Evolutionary conservation across 2,329 filamentous ascomycete species (phyloP), one percentile per base, ranked within the genome.

Genomic region (Phaeosphaeria sp.): DNA sequence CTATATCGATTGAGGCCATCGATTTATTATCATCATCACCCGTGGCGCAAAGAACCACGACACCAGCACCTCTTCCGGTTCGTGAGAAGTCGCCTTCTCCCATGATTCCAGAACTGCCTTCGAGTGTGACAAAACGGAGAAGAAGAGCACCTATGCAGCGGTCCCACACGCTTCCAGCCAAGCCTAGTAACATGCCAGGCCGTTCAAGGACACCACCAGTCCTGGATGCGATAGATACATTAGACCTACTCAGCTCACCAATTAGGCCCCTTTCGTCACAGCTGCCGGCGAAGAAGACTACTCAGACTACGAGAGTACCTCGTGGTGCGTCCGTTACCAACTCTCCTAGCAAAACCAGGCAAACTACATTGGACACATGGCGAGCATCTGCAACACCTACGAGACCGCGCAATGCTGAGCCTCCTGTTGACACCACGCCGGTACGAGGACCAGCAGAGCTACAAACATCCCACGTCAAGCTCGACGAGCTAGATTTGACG

Each of bases 321-420:
- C 65, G 58, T 6, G 62, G 57, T 18, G 27, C 46, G 13, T 69
- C 63, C n/a, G 52, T 69, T 18, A 25, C 58, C n/a, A 39, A 62
- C 1, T 67, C 66, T 0, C 66, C 70, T 11, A 60, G 50, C 11
- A 70, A 67, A 17, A 61, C 58, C 1, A 69, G 54, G 20, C 74
- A 76, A 49, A 67, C 70, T 6, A 76, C 72, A 2, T 50, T 76
- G 13, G 74, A 76, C 58, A 51, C 60, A 50, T 75, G 72, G 73
- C 55, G 65, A 54, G 64, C 59, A 17, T 71, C 71, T 6, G 58
- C 56, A 15, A 71, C 70, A 23, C 72, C 72, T 1, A 71, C 64
- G 5, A 72, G 68, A 33, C 15, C 56, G 33, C 56, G 60, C 9
- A 52, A 46, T 9, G 52, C 50, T 1, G 55, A 52, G 1, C 53